Evolutionary conservation across 805 yeast species (phyloP).

Genomic region (Saccharomycopsis sp.): DNA sequence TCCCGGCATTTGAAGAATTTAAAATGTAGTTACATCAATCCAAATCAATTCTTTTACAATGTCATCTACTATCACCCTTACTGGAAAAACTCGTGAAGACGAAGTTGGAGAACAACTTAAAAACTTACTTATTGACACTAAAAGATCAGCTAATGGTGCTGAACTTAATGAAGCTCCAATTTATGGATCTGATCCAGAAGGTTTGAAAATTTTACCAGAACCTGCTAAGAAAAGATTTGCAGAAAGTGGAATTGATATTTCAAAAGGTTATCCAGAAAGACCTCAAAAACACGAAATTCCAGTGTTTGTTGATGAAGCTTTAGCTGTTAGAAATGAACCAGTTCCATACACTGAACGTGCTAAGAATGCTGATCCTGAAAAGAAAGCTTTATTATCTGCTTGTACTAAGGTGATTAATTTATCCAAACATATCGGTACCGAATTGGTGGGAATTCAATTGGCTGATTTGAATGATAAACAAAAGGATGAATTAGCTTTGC

Average conservation of each 20-base stretch:
- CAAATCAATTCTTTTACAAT: neutral
- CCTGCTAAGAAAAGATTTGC: conserved; percentile 23
- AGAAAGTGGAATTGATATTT: conserved; percentile 27
- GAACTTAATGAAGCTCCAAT: conserved; percentile 1
- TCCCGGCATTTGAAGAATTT: no score
- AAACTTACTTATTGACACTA: neutral
- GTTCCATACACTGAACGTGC: conserved; percentile 27
- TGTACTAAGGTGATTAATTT: conserved; percentile 31
- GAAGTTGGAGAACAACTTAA: neutral
- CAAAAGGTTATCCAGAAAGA: conserved; percentile 30
- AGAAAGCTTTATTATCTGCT: conserved; percentile 30
- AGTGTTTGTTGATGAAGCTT: conserved; percentile 30
- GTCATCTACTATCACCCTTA: neutral
- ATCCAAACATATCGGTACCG: conserved; percentile 39
- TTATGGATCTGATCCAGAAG: conserved; percentile 16
- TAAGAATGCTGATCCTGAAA: conserved; percentile 28
- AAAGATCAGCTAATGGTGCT: neutral
- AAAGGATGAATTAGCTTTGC: conserved; percentile 35
- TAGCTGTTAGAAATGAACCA: conserved; percentile 27
- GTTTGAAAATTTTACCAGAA: conserved; percentile 19
- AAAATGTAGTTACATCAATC: no score
- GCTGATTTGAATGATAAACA: conserved; percentile 32
- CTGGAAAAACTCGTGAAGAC: neutral
- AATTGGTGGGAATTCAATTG: conserved; percentile 35
- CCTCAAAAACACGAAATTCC: conserved; percentile 28